These are phyloP conservation scores for Pseudoneurospora amorphoporcata DNA, from an alignment of 495 filamentous ascomycete species.

Conservation along the genomic window DNA sequence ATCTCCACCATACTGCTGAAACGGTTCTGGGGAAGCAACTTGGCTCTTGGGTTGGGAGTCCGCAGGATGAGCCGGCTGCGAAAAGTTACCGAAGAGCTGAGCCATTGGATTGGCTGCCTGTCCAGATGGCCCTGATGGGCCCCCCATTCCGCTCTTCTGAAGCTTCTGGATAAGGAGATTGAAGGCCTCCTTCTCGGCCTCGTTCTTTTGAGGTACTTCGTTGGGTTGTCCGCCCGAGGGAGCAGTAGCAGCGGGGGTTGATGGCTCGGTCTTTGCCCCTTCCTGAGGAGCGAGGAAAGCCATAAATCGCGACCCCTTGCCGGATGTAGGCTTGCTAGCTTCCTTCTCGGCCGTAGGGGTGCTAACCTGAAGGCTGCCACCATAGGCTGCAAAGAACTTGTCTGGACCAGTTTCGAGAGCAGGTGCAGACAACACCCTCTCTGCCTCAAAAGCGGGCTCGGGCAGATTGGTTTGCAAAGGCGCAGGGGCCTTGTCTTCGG, in stretches of 20 bases:
- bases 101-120: conserved; percentile 10
- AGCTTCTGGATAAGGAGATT: conserved; percentile 81
- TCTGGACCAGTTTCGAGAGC: conserved; percentile 60
- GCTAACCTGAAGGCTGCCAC: conserved; percentile 30
- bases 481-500: conserved; percentile 40
- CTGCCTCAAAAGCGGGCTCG: conserved; percentile 24
- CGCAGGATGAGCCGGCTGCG: conserved; percentile 23
- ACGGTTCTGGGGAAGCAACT: conserved; percentile 31
- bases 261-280: conserved; percentile 44
- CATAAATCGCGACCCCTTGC: conserved; percentile 72
- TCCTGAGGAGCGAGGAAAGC: conserved; percentile 64
- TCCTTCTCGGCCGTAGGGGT: conserved; percentile 34
- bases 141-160: conserved; percentile 24
- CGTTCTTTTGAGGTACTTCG: conserved; percentile 31
- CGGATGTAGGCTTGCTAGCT: conserved; percentile 28
- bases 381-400: conserved; percentile 66
- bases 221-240: conserved; percentile 1
- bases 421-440: conserved; percentile 45
- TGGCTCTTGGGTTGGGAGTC: conserved; percentile 19
- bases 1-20: conserved; percentile 33
- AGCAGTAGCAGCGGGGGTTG: conserved; percentile 22
- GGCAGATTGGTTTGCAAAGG: conserved; percentile 15
- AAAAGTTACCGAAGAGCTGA: conserved; percentile 12
- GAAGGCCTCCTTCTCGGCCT: conserved; percentile 82
- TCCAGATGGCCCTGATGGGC: conserved; percentile 6